Evolutionary conservation across 495 filamentous ascomycete species (phyloP).

Genomic region (Clavariopsis aquatica): DNA sequence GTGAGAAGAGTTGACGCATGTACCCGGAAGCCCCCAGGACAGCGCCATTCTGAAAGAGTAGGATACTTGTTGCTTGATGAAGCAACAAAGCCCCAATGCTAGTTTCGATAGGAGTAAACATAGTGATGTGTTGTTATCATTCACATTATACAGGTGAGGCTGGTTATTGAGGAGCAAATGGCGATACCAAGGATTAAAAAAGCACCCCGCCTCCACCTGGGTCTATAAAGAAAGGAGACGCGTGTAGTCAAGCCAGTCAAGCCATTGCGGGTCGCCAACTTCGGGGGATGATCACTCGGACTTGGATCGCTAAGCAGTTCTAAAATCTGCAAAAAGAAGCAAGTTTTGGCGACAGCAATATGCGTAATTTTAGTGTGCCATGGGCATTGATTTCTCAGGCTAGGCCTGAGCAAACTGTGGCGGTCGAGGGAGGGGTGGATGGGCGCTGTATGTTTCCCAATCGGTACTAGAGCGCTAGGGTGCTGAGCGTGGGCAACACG

Average conservation of each 20-base stretch:
- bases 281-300: not conserved
- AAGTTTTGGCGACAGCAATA: not conserved
- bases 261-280: no score
- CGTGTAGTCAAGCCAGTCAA: not conserved
- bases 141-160: not conserved
- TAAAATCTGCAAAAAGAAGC: not conserved
- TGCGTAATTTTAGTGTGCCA: constrained; percentile 6
- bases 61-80: constrained; percentile 54
- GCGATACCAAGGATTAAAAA: not conserved
- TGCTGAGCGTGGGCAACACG: no score
- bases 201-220: not conserved
- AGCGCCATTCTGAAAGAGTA: constrained; percentile 58
- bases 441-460: no score
- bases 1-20: constrained; percentile 47
- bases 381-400: not conserved
- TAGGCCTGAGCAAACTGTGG: no score
- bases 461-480: no score
- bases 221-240: constrained; percentile 1
- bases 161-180: not conserved
- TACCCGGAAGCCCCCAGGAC: constrained; percentile 59
- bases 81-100: constrained; percentile 58
- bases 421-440: no score
- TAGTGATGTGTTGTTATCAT: constrained; percentile 26
- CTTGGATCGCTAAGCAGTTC: not conserved
- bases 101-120: constrained; percentile 63